Base-by-base conservation (phyloP, 2,329 filamentous ascomycete species). In the Sporothrix brasiliensis region DNA sequence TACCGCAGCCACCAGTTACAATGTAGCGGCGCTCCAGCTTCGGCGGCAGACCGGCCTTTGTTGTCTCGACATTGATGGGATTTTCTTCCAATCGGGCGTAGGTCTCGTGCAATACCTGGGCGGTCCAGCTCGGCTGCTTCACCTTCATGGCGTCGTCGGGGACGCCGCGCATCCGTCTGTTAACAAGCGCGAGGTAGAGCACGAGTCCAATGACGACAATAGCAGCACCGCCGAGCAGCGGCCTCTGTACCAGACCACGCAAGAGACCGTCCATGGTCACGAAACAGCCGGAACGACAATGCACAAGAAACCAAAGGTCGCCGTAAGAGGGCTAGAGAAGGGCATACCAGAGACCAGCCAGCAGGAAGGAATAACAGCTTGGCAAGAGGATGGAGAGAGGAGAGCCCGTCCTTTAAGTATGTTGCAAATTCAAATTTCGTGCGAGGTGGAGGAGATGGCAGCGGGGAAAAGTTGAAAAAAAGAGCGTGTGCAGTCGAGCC, bases 1-100 rank as follows among this genome's bases (percentile, higher is more conserved):
- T 19, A 70, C 83, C 82, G 77, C 75, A 77, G n/a, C 79, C 79
- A 30, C 79, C 79, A 0, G 78, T 79, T 7, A 81, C 73, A 44
- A 80, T 73, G 71, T 81, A 81, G 21, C 79, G 79, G 4, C 79
- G 77, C n/a, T 77, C 72, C 50, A 78, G 74, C 41, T 74, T 77
- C 0, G 79, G 78, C 7, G 79, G 79, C 13, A 81, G 74, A 44
- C 77, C 73, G 16, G 75, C 72, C 0, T 71, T 71, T 74, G 75
- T 79, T 2, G 72, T 72, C 5, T 70, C 68, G 2, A 72, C 70
- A 69, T 77, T 76, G 49, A 80, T 75, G 0, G 77, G 77, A 2
- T 73, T 70, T 6, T 73, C 67, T 68, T 76, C 74, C n/a, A 80
- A 74, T 27, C 76, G 76, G 24, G 75, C 69, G 67, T 80, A 80